phyloP scores from a whole-genome alignment of 192 early-diverging fungal genomes.

The Irineochytrium annulatum region DNA sequence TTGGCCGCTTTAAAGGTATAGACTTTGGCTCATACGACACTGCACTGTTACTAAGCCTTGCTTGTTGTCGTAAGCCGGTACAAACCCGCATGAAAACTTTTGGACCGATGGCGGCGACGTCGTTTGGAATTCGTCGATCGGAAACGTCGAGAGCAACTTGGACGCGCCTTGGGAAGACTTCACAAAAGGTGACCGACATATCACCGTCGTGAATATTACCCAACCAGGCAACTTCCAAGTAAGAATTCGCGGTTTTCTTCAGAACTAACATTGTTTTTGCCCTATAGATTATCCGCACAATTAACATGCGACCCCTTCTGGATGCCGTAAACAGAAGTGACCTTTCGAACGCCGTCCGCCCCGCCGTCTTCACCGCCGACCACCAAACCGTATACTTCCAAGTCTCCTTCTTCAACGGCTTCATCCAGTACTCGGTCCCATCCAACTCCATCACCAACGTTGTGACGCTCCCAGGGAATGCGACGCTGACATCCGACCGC shows the following conservation, averaged over 20 bases:
- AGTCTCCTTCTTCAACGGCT: slow-evolving; percentile 24
- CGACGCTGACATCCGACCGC: slow-evolving; percentile 17
- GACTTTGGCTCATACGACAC: too few relatives aligned
- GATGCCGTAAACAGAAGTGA: neutral
- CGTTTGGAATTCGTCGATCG: slow-evolving; percentile 23
- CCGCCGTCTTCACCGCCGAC: slow-evolving; percentile 15
- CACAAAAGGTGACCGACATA: slow-evolving; percentile 21
- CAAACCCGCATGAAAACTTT: neutral
- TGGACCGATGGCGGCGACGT: neutral
- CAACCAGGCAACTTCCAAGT: too few relatives aligned
- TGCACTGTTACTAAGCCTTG: too few relatives aligned
- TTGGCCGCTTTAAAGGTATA: neutral
- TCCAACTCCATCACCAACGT: slow-evolving; percentile 11
- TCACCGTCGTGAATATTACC: slow-evolving; percentile 12
- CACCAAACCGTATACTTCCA: slow-evolving; percentile 14
- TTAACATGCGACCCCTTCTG: neutral
- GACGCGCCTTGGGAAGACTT: slow-evolving; percentile 11
- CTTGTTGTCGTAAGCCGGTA: too few relatives aligned
- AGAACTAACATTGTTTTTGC: too few relatives aligned
- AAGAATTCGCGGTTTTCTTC: too few relatives aligned
- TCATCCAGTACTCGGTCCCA: slow-evolving; percentile 17
- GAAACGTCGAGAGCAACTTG: slow-evolving; percentile 15
- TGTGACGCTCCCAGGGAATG: slow-evolving; percentile 14
- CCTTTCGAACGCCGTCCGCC: neutral
- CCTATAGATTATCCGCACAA: neutral